Conservation (phyloP, 2,329 filamentous ascomycete species). For the Cladophialophora immunda region DNA sequence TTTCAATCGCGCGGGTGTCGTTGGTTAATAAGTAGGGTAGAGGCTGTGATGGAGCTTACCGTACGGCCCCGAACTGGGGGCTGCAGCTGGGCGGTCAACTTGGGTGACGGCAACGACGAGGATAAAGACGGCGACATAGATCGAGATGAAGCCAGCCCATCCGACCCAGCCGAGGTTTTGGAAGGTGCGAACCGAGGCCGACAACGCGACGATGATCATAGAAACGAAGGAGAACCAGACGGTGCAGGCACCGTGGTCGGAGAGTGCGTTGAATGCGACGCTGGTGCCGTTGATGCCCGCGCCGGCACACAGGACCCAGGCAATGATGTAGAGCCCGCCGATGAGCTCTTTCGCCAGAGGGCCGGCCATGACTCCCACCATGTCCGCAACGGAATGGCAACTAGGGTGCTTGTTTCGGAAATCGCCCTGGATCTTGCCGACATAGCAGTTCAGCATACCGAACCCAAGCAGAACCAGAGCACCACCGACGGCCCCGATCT, state of each 20-base stretch:
- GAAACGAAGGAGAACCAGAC: constrained; percentile 43
- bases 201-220: constrained; percentile 42
- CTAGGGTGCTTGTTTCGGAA: constrained; percentile 59
- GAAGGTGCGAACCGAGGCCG: constrained; percentile 36
- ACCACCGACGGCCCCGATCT: constrained; percentile 58
- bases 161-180: constrained; percentile 62
- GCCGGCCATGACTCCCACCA: constrained; percentile 66
- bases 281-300: constrained; percentile 54
- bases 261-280: constrained; percentile 54
- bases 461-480: constrained; percentile 59
- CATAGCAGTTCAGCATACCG: constrained; percentile 53
- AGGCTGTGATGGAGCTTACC: constrained; percentile 18
- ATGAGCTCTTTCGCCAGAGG: constrained; percentile 61
- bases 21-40: constrained; percentile 43
- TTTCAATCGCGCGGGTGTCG: constrained; percentile 39
- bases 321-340: constrained; percentile 65
- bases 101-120: constrained; percentile 45
- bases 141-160: constrained; percentile 67
- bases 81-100: constrained; percentile 4
- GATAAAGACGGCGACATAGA: constrained; percentile 60
- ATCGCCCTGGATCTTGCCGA: constrained; percentile 60
- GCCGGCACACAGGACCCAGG: constrained; percentile 50
- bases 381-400: constrained; percentile 65
- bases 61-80: not conserved
- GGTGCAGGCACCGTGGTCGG: constrained; percentile 48